A percentile compares a stretch with the other conserved stretches of the same genome.
These are phyloP conservation scores for Cardiospermum halicacabum DNA, from an alignment of 345 rosid genomes.

Conservation along the genomic window DNA sequence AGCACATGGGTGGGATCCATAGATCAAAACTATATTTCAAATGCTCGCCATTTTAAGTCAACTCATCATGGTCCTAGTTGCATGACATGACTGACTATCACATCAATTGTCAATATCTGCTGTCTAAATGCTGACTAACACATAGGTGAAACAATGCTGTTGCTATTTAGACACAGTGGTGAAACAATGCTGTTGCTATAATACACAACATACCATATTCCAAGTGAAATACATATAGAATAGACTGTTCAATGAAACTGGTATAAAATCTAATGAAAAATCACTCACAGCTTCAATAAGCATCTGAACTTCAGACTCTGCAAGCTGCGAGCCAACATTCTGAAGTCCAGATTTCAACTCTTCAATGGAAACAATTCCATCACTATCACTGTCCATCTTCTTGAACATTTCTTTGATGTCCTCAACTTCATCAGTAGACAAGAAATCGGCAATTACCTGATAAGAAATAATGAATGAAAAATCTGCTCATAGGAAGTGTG, in stretches of 20 bases:
- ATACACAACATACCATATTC: not conserved
- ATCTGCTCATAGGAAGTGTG: not conserved
- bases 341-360: constrained; percentile 90
- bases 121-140: not conserved
- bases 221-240: not conserved
- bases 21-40: not conserved
- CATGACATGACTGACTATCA: not conserved
- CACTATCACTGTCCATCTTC: constrained; percentile 90
- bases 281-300: constrained; percentile 90
- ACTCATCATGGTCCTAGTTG: not conserved
- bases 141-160: not conserved
- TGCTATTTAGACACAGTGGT: not conserved
- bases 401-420: constrained; percentile 89
- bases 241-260: constrained; percentile 3
- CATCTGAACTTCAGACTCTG: constrained; percentile 92
- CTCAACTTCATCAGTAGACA: constrained; percentile 85
- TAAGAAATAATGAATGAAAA: constrained; percentile 9
- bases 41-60: not conserved
- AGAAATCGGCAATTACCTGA: constrained; percentile 95
- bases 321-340: constrained; percentile 75
- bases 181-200: not conserved
- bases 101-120: not conserved
- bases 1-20: constrained; percentile 13
- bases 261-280: constrained; percentile 15
- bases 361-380: constrained; percentile 80